Evolutionary conservation across 192 early-diverging fungal genomes (phyloP).

Genomic region (Coemansia pectinata): DNA sequence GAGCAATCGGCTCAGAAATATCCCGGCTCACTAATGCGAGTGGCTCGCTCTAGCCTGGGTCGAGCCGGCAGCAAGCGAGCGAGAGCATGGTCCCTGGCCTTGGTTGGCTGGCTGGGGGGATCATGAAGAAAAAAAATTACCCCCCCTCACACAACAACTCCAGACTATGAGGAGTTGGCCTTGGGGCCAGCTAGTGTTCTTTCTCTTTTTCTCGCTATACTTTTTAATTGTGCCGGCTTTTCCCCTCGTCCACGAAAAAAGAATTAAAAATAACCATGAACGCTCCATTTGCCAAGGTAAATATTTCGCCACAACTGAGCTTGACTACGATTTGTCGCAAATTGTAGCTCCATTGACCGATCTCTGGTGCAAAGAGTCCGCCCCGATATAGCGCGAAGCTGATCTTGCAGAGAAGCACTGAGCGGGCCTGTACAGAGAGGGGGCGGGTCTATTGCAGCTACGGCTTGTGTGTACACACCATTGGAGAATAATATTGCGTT

Average conservation of each 20-base stretch:
- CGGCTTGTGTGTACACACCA: neutral
- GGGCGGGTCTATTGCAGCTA: neutral
- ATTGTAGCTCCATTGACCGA: conserved; percentile 1
- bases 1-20: neutral
- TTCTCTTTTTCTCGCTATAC: conserved; percentile 23
- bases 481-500: neutral
- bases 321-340: neutral
- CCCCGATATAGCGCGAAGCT: neutral
- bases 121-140: conserved; percentile 8
- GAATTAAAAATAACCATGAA: conserved; percentile 49
- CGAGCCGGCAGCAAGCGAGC: neutral
- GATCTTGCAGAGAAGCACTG: neutral
- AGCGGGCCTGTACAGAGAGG: neutral
- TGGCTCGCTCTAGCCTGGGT: neutral
- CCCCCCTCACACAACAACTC: neutral
- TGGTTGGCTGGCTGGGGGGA: conserved; percentile 5
- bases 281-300: conserved; percentile 57
- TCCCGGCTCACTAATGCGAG: neutral
- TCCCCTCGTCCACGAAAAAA: conserved; percentile 12
- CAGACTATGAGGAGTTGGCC: conserved; percentile 1
- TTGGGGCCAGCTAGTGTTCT: neutral
- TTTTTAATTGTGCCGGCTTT: conserved; percentile 10
- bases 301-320: neutral
- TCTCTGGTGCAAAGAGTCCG: neutral
- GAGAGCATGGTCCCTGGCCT: conserved; percentile 16